Conservation (phyloP, 2,329 filamentous ascomycete genomes). For the Ustilaginoidea virens region DNA sequence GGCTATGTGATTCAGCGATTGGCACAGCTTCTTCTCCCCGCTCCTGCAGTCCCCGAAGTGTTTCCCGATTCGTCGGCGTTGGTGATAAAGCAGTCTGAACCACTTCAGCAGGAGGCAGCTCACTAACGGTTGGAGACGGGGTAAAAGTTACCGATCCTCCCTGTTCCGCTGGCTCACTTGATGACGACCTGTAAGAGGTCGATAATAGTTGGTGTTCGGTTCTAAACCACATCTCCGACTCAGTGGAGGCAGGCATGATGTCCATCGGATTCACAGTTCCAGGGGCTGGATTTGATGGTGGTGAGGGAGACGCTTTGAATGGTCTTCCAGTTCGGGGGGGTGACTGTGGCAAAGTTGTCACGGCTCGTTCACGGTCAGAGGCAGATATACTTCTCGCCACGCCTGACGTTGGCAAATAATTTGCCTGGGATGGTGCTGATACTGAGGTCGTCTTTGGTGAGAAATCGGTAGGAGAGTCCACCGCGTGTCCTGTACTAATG, state of each 20-base stretch:
- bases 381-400: no score
- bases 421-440: conserved; percentile 1
- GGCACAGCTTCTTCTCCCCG: conserved; percentile 9
- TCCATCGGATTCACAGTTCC: conserved; percentile 39
- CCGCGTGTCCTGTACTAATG: conserved; percentile 7
- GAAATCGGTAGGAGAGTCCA: conserved; percentile 17
- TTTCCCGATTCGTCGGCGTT: conserved; percentile 9
- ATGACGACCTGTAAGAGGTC: conserved; percentile 13
- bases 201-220: conserved; percentile 20
- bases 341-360: conserved; percentile 3
- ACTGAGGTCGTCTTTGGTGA: conserved; percentile 6
- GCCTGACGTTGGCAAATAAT: conserved; percentile 6
- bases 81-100: conserved; percentile 6
- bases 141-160: conserved; percentile 4
- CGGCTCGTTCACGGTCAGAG: no score
- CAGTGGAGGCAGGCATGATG: conserved; percentile 29
- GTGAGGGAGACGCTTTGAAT: conserved; percentile 12
- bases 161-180: conserved; percentile 1
- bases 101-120: background rate
- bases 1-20: conserved; percentile 13
- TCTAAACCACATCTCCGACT: conserved; percentile 21
- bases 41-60: conserved; percentile 3
- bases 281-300: conserved; percentile 20
- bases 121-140: conserved; percentile 8
- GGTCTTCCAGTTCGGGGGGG: conserved; percentile 1